phyloP scores from a whole-genome alignment of 495 filamentous ascomycete species.

The Bacidia rubella region DNA sequence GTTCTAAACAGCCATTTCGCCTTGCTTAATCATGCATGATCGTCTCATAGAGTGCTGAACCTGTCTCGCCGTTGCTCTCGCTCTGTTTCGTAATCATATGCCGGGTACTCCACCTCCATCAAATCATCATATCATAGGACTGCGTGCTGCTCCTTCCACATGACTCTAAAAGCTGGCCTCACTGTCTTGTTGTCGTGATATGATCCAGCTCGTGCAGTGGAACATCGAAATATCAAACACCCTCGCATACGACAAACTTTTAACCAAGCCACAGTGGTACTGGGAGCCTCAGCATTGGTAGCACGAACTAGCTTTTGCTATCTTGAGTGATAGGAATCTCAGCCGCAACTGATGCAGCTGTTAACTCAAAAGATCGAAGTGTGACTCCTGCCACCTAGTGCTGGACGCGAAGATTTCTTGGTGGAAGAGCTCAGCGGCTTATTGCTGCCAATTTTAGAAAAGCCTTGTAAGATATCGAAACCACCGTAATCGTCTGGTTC shows the following conservation, averaged over 20 bases:
- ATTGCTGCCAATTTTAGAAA: constrained; percentile 68
- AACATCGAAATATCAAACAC: too few species aligned
- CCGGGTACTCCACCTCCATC: neutral
- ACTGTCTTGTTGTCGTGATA: too few species aligned
- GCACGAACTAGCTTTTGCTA: too few species aligned
- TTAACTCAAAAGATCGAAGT: constrained; percentile 29
- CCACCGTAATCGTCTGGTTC: constrained; percentile 50
- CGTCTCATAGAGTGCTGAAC: too few species aligned
- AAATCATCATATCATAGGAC: neutral
- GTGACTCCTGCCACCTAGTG: constrained; percentile 28
- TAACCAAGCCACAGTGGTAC: too few species aligned
- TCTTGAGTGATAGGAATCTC: too few species aligned
- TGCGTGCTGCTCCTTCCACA: neutral
- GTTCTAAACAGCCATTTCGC: neutral
- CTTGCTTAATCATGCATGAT: neutral
- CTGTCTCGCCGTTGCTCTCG: too few species aligned
- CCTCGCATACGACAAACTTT: too few species aligned
- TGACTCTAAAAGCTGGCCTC: too few species aligned
- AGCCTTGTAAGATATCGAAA: constrained; percentile 76
- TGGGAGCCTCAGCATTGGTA: too few species aligned
- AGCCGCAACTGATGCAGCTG: too few species aligned
- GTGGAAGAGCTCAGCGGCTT: constrained; percentile 25
- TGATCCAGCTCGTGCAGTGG: too few species aligned
- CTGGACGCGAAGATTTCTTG: constrained; percentile 27
- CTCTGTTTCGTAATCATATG: neutral